These are phyloP conservation scores for Curvularia sp. DNA, from an alignment of 2,329 filamentous ascomycete genomes.

Conservation along the genomic window DNA sequence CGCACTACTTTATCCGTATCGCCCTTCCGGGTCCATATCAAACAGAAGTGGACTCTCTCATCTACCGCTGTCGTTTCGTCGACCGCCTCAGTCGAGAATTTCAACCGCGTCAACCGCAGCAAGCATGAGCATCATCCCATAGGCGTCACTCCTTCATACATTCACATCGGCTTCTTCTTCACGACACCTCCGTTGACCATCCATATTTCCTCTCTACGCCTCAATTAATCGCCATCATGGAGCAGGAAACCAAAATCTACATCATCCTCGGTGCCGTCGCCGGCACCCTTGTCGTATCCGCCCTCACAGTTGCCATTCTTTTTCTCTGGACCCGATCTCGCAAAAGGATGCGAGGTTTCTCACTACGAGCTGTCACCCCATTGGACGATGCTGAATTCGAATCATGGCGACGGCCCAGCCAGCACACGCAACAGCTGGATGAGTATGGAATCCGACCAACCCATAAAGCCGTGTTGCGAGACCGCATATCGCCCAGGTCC, in stretches of 20 bases:
- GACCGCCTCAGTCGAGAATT: slow-evolving; percentile 9
- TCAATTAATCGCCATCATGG: slow-evolving; percentile 31
- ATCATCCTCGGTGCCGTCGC: slow-evolving; percentile 48
- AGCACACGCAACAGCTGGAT: slow-evolving; percentile 46
- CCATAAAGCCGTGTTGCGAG: slow-evolving; percentile 35
- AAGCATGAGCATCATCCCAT: slow-evolving; percentile 41
- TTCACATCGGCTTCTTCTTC: slow-evolving; percentile 23
- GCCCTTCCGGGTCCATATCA: slow-evolving; percentile 32
- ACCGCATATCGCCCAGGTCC: slow-evolving; percentile 35
- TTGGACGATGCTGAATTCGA: slow-evolving; percentile 52
- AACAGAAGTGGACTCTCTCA: slow-evolving; percentile 32
- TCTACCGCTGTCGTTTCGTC: slow-evolving; percentile 20
- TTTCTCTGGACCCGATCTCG: slow-evolving; percentile 46
- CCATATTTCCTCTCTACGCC: background rate
- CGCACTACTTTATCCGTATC: slow-evolving; percentile 44
- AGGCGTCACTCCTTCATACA: slow-evolving; percentile 27
- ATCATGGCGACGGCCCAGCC: slow-evolving; percentile 50
- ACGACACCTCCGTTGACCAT: slow-evolving; percentile 4
- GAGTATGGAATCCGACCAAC: slow-evolving; percentile 45
- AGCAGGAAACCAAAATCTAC: slow-evolving; percentile 44
- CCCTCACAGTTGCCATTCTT: slow-evolving; percentile 37
- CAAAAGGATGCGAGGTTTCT: slow-evolving; percentile 45
- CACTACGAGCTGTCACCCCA: slow-evolving; percentile 48
- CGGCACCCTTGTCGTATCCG: slow-evolving; percentile 41
- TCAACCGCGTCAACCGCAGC: slow-evolving; percentile 30